phyloP scores from a whole-genome alignment of 148 eudicot species.

The Chenopodium suecicum region DNA sequence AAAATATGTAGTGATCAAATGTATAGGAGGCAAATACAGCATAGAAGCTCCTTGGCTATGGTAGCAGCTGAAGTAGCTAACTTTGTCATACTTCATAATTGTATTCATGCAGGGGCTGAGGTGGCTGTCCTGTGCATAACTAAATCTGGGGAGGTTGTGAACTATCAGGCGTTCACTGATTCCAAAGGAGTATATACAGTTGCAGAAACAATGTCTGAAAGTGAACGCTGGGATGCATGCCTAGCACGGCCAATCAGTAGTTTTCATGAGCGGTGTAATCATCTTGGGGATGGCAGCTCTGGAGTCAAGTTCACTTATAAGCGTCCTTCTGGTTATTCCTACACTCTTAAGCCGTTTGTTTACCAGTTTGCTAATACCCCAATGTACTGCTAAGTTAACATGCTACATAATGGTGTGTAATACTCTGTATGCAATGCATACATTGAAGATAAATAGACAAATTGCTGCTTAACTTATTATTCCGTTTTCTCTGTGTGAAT shows the following conservation, averaged over 20 bases:
- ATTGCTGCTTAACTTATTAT: not conserved
- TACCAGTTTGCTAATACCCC: slow-evolving; percentile 59
- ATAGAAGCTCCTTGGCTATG: slow-evolving; percentile 1
- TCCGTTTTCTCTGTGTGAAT: not conserved
- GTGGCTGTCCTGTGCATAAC: slow-evolving; percentile 99
- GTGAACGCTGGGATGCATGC: slow-evolving; percentile 94
- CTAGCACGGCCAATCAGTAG: slow-evolving; percentile 93
- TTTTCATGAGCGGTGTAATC: slow-evolving; percentile 81
- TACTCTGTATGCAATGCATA: not conserved
- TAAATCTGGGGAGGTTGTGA: slow-evolving; percentile 92
- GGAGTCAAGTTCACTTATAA: slow-evolving; percentile 85
- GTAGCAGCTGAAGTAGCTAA: not conserved
- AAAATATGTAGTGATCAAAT: not conserved
- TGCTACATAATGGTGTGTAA: not conserved
- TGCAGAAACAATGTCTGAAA: slow-evolving; percentile 97
- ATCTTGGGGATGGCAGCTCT: slow-evolving; percentile 48
- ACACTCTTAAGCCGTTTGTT: slow-evolving; percentile 75
- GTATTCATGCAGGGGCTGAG: slow-evolving; percentile 76
- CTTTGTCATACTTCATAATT: not conserved
- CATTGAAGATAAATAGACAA: slow-evolving; percentile 5
- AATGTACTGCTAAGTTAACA: slow-evolving; percentile 40
- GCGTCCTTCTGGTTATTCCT: slow-evolving; percentile 71
- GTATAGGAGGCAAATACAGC: not conserved
- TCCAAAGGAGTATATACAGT: slow-evolving; percentile 84
- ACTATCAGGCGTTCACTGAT: slow-evolving; percentile 91